Conservation (phyloP, 2,329 filamentous ascomycete species). For the Paradendryphiella salina region DNA sequence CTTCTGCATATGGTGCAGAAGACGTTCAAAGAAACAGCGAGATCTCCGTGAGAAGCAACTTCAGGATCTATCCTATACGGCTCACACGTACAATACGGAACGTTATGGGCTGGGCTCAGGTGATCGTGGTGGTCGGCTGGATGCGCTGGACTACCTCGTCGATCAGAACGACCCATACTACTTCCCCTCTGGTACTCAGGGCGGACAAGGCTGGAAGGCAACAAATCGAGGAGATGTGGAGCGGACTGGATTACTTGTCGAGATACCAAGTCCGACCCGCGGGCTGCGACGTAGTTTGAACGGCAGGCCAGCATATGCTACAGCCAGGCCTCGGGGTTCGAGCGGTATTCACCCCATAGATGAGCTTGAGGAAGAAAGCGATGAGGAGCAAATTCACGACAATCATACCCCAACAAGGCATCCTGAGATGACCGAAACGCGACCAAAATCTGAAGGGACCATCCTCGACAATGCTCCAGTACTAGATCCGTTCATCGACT, state of each 20-base stretch:
- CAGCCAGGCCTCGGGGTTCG: conserved; percentile 54
- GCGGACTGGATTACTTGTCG: conserved; percentile 52
- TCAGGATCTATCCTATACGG: conserved; percentile 55
- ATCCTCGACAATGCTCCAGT: conserved; percentile 38
- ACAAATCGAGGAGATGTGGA: conserved; percentile 46
- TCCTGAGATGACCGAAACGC: conserved; percentile 33
- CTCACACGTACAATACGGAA: conserved; percentile 52
- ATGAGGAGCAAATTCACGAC: conserved; percentile 24
- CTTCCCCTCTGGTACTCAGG: conserved; percentile 27
- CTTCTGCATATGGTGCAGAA: conserved; percentile 54
- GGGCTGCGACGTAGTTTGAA: conserved; percentile 50
- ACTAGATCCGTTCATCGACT: conserved; percentile 50
- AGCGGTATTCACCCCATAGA: conserved; percentile 66
- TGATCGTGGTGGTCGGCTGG: conserved; percentile 47
- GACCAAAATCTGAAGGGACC: conserved; percentile 21
- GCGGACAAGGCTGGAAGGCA: conserved; percentile 40
- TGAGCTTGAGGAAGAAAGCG: conserved; percentile 60
- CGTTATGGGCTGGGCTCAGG: conserved; percentile 44
- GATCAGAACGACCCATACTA: conserved; percentile 35
- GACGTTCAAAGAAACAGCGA: conserved; percentile 47
- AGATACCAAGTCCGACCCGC: conserved; percentile 54
- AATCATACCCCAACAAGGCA: conserved; percentile 17
- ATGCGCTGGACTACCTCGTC: conserved; percentile 41
- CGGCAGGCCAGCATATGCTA: conserved; percentile 51
- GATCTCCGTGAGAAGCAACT: conserved; percentile 59